Percentiles rank a stretch among this genome's conserved stretches.
phyloP scores from a whole-genome alignment of 495 filamentous ascomycete genomes.

The Penicillium diatomitis region DNA sequence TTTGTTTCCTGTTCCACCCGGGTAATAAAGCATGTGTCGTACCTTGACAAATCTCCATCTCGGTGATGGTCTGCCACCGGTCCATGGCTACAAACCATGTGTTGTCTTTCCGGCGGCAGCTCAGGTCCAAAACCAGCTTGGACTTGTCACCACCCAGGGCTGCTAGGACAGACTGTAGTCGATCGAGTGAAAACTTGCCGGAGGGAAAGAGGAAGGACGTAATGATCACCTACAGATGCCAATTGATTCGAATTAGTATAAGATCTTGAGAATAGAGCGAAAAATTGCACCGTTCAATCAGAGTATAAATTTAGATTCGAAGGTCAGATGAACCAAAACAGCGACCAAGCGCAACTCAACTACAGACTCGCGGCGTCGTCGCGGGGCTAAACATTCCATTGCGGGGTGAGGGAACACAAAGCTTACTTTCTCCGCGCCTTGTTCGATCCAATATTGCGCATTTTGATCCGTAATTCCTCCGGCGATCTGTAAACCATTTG shows the following conservation, averaged over 20 bases:
- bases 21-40: slow-evolving; percentile 6
- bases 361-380: too few species aligned
- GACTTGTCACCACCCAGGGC: slow-evolving; percentile 62
- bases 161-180: slow-evolving; percentile 61
- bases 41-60: slow-evolving; percentile 87
- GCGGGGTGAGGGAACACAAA: not conserved
- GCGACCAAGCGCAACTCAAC: too few species aligned
- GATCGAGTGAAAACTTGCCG: slow-evolving; percentile 64
- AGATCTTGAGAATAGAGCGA: slow-evolving; percentile 4
- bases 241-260: slow-evolving; percentile 10
- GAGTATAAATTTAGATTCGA: not conserved
- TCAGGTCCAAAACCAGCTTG: slow-evolving; percentile 90
- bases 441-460: slow-evolving; percentile 75
- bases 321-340: too few species aligned
- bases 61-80: slow-evolving; percentile 95
- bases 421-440: slow-evolving; percentile 81
- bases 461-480: slow-evolving; percentile 84
- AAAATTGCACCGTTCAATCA: not conserved
- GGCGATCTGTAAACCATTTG: slow-evolving; percentile 69
- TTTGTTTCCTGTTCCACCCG: too few species aligned
- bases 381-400: not conserved
- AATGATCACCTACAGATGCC: slow-evolving; percentile 69
- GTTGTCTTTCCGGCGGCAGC: slow-evolving; percentile 64
- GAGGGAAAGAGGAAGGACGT: slow-evolving; percentile 78
- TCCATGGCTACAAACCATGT: slow-evolving; percentile 95